Conservation (phyloP, 495 filamentous ascomycete genomes). For the Trichoderma reesei region DNA sequence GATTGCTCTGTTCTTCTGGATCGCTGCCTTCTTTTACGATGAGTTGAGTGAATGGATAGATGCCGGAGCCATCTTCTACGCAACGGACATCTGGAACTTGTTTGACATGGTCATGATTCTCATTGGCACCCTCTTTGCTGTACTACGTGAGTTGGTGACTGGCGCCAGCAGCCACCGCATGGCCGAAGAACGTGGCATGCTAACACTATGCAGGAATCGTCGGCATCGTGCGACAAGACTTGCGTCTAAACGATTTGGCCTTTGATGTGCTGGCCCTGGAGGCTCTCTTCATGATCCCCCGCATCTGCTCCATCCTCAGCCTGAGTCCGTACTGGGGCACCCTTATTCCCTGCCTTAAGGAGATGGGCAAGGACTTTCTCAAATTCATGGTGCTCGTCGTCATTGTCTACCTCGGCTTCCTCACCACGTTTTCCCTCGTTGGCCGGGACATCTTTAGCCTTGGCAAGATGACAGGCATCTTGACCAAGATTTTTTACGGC, state of each 20-base stretch:
- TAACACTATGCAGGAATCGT: conserved; percentile 47
- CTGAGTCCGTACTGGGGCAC: conserved; percentile 83
- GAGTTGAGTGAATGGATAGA: conserved; percentile 76
- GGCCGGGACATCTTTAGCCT: conserved; percentile 67
- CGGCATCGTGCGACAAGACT: conserved; percentile 54
- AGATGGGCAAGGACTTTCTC: conserved; percentile 90
- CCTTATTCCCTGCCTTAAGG: conserved; percentile 75
- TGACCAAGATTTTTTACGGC: conserved; percentile 75
- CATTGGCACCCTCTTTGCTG: conserved; percentile 66
- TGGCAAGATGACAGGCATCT: conserved; percentile 72
- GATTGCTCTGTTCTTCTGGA: conserved; percentile 52
- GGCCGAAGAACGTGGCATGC: too few relatives aligned
- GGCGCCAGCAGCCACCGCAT: neutral
- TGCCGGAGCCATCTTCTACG: conserved; percentile 76
- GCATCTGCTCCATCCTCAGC: conserved; percentile 82
- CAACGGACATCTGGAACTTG: conserved; percentile 75
- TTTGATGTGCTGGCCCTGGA: conserved; percentile 87
- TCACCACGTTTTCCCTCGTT: conserved; percentile 85
- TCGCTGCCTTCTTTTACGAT: conserved; percentile 81
- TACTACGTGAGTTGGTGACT: conserved; percentile 49
- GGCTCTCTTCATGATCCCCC: conserved; percentile 81
- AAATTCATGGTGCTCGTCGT: conserved; percentile 84
- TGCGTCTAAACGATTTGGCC: conserved; percentile 57
- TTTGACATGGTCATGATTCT: conserved; percentile 83
- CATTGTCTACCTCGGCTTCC: conserved; percentile 75